Evolutionary conservation across 2,329 filamentous ascomycete species (phyloP).

Genomic region (Ceratocystis huliohia): DNA sequence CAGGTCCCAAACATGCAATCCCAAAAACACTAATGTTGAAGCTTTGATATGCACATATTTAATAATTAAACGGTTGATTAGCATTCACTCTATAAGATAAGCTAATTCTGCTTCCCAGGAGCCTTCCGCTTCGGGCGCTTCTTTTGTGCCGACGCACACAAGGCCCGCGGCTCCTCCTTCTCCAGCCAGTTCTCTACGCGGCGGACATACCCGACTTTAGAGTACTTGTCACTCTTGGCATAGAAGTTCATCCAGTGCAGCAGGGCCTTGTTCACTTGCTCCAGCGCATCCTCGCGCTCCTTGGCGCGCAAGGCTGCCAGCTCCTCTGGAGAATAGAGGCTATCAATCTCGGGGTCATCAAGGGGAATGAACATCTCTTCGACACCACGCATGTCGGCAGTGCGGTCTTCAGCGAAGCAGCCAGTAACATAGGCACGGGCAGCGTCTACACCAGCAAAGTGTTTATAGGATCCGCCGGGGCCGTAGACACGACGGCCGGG

Average conservation of each 20-base stretch:
- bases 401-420: constrained; percentile 78
- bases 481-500: constrained; percentile 58
- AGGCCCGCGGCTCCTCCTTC: constrained; percentile 41
- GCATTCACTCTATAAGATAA: neutral
- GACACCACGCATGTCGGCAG: constrained; percentile 70
- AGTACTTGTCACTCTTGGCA: constrained; percentile 64
- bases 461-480: constrained; percentile 72
- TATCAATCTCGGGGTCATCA: constrained; percentile 50
- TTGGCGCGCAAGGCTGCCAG: constrained; percentile 41
- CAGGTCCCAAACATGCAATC: neutral
- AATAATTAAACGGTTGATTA: too few species aligned
- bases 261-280: constrained; percentile 54
- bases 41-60: too few species aligned
- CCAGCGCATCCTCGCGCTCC: constrained; percentile 52
- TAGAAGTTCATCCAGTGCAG: constrained; percentile 80
- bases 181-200: constrained; percentile 45
- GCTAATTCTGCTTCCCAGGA: neutral
- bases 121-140: constrained; percentile 6
- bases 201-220: constrained; percentile 62
- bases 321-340: constrained; percentile 42
- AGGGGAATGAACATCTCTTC: constrained; percentile 70
- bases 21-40: too few species aligned
- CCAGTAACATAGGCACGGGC: constrained; percentile 82
- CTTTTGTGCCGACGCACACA: constrained; percentile 10
- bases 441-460: constrained; percentile 79